Percentiles rank a stretch among this genome's conserved stretches.
Evolutionary conservation across 257 asterid species (phyloP).

Genomic region (Salvia rosmarinus): DNA sequence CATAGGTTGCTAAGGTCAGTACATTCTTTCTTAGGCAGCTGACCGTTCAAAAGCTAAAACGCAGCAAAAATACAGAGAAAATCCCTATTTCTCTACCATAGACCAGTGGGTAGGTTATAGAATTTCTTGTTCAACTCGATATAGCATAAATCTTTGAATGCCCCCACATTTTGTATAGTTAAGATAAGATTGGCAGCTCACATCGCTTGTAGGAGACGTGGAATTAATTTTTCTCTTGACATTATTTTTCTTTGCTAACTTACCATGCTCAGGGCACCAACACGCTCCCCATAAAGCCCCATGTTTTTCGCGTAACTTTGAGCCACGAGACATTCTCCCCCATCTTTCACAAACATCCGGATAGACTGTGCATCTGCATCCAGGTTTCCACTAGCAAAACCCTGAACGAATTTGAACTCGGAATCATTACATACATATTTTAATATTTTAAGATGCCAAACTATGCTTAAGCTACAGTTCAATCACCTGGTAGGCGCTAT

Average conservation of each 20-base stretch:
- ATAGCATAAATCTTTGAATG: background rate
- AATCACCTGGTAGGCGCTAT: conserved; percentile 95
- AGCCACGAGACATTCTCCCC: conserved; percentile 91
- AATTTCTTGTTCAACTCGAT: background rate
- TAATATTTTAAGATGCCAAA: conserved; percentile 9
- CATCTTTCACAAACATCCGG: conserved; percentile 84
- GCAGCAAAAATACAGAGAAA: background rate
- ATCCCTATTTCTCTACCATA: background rate
- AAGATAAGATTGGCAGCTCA: background rate
- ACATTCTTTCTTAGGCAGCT: no score
- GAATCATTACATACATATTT: conserved; percentile 20
- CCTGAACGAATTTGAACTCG: conserved; percentile 46
- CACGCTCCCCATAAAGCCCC: conserved; percentile 99
- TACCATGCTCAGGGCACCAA: conserved; percentile 97
- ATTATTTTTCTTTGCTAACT: conserved; percentile 39
- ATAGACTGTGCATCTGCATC: conserved; percentile 88
- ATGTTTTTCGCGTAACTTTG: conserved; percentile 98
- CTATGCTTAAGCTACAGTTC: conserved; percentile 6
- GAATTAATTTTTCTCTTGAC: background rate
- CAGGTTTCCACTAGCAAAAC: conserved; percentile 97
- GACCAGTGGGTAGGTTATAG: background rate
- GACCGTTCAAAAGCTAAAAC: no score
- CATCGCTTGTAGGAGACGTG: background rate
- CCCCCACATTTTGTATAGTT: background rate
- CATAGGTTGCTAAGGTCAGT: no score